These are phyloP conservation scores for Austroboletus rostrupii DNA, from an alignment of 1,284 basidiomycete species.

Conservation along the genomic window DNA sequence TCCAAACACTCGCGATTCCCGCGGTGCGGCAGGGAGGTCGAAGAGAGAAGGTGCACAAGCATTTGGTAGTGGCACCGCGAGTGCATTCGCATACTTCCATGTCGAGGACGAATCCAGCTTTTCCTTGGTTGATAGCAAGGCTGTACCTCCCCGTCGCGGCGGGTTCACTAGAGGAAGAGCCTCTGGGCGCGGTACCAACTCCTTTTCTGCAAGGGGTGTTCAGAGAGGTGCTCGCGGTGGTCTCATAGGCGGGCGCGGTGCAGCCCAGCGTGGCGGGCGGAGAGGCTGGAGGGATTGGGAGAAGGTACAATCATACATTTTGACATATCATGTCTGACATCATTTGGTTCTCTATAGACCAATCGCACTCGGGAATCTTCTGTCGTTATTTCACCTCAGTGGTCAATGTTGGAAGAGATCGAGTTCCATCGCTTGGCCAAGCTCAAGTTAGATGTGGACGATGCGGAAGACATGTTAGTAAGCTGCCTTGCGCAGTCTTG, in stretches of 20 bases:
- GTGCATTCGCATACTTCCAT: slow-evolving; percentile 97
- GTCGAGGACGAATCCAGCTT: slow-evolving; percentile 98
- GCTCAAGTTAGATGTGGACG: slow-evolving; percentile 88
- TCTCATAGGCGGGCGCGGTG: slow-evolving; percentile 36
- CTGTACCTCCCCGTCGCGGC: slow-evolving; percentile 60
- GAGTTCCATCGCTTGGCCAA: slow-evolving; percentile 94
- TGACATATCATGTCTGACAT: slow-evolving; percentile 3
- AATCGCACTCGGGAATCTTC: slow-evolving; percentile 92
- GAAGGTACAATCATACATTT: slow-evolving; percentile 53
- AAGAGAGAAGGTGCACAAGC: slow-evolving; percentile 66
- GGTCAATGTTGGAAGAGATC: slow-evolving; percentile 95
- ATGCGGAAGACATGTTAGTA: slow-evolving; percentile 82
- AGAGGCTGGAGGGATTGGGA: slow-evolving; percentile 94
- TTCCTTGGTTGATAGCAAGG: slow-evolving; percentile 91
- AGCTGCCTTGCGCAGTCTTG: not conserved
- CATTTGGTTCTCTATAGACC: slow-evolving; percentile 44
- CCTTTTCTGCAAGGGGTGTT: slow-evolving; percentile 43
- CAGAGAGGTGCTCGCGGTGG: slow-evolving; percentile 47
- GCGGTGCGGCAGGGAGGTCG: slow-evolving; percentile 49
- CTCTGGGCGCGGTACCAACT: slow-evolving; percentile 40
- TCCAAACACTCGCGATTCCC: slow-evolving; percentile 45
- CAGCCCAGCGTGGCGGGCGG: slow-evolving; percentile 60
- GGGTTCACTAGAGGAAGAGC: slow-evolving; percentile 60
- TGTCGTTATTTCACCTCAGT: slow-evolving; percentile 87
- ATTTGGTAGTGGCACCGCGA: slow-evolving; percentile 80